Evolutionary conservation across 2,329 filamentous ascomycete genomes (phyloP), one percentile per base, ranked within the genome.

Genomic region (Monosporascus sp.): DNA sequence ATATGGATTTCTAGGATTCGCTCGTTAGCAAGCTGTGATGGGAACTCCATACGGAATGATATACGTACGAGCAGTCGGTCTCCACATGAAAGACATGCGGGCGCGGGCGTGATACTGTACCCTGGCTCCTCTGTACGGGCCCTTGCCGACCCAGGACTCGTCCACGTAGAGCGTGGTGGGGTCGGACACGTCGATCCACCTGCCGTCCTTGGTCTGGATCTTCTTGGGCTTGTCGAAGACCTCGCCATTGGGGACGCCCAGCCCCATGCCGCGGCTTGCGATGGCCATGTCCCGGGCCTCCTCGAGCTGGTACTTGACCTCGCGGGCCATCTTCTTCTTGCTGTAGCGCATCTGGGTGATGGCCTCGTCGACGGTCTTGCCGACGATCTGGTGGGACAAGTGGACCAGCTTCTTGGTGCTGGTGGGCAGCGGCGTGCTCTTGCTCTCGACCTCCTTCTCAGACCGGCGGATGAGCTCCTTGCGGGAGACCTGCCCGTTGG

Each of bases 311-410:
- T 84, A 86, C 61, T 82, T 76, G 27, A 97, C 84, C 65, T 96
- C 91, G 60, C 82, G 78, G 7, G 93, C 89, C 58, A 88, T 88
- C 76, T 91, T 93, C 82, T 99, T 99, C 78, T 91, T 90, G 70
- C 87, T 93, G 76, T 93, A 97, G 52, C 87, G 84, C 90, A 99
- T 96, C 78, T 99, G 94, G 52, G 89, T 74, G 60, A 97, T 89
- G 16, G 94, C 94, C 37, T 99, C 92, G 54, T 95, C 91, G 56
- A 99, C 78, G n/a, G 87, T 86, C 81, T 97, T 97, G 60, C 94
- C 94, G 2, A 85, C 81, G 66, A 99, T 94, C 74, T 97, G 94
- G 52, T 88, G 84, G 24, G 93, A 86, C 49, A 99, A 75, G 63
- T 89, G 87, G 50, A 87, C 86, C 52, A 99, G 79, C 77, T 99